phyloP scores from a whole-genome alignment of 345 rosid genomes.

The Erucastrum elatum region DNA sequence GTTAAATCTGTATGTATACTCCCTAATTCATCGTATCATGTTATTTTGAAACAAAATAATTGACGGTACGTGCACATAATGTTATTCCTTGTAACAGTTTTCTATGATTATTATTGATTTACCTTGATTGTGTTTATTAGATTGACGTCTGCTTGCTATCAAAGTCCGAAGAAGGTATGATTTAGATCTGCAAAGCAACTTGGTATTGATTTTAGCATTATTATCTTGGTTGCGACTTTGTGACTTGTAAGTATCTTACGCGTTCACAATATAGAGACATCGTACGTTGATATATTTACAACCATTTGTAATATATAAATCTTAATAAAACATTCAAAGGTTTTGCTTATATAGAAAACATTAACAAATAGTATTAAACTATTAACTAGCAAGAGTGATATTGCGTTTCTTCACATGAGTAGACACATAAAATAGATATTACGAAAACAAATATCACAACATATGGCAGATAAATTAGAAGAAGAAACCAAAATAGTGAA shows the following conservation, averaged over 20 bases:
- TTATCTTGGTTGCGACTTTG: slow-evolving; percentile 1
- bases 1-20: neutral
- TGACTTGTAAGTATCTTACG: slow-evolving; percentile 24
- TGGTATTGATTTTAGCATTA: neutral
- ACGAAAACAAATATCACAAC: neutral
- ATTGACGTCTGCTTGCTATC: neutral
- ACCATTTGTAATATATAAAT: neutral
- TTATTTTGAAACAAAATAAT: neutral
- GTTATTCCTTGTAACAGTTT: neutral
- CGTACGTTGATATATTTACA: slow-evolving; percentile 5
- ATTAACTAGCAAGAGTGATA: neutral
- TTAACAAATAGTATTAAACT: neutral
- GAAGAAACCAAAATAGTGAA: slow-evolving; percentile 1
- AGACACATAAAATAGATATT: neutral
- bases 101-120: neutral
- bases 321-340: neutral
- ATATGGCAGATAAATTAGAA: neutral
- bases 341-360: neutral
- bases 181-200: slow-evolving; percentile 3
- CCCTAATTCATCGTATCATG: neutral
- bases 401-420: neutral
- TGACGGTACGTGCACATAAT: slow-evolving; percentile 22
- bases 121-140: neutral
- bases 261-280: slow-evolving; percentile 22
- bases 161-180: neutral